Evolutionary conservation across 371 early-diverging fungal genomes (phyloP).

Genomic region (Catenaria anguillulae): DNA sequence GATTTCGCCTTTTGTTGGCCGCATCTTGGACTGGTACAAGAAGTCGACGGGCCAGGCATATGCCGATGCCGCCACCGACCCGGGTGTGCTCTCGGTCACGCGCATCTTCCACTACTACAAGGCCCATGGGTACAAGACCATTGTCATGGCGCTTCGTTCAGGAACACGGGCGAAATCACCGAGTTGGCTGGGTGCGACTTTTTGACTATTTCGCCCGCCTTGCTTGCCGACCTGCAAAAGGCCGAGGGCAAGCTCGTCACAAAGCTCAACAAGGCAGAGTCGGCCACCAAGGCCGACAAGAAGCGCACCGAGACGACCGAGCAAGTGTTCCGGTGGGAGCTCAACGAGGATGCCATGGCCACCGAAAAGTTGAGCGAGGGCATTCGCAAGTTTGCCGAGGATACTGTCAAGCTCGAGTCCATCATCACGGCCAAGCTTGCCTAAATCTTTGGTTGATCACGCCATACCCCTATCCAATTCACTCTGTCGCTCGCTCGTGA

Average conservation of each 20-base stretch:
- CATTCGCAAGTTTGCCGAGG: conserved; percentile 89
- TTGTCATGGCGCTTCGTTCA: conserved; percentile 98
- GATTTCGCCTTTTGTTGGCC: conserved; percentile 96
- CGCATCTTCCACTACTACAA: conserved; percentile 98
- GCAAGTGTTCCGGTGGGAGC: conserved; percentile 79
- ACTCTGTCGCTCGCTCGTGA: no score
- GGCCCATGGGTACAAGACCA: conserved; percentile 87
- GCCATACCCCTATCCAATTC: no score
- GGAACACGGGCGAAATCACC: conserved; percentile 88
- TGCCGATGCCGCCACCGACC: conserved; percentile 49
- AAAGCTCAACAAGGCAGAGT: no score
- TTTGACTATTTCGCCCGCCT: conserved; percentile 84
- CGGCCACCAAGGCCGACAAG: no score
- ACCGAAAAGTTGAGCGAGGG: conserved; percentile 93
- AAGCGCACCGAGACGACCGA: no score
- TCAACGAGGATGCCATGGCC: conserved; percentile 96
- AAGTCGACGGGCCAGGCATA: conserved; percentile 57
- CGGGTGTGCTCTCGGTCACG: conserved; percentile 83
- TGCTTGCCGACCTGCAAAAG: conserved; percentile 64
- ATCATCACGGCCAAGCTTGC: conserved; percentile 1
- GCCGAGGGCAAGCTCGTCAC: conserved; percentile 42
- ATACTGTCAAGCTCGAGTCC: conserved; percentile 64
- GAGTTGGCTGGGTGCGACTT: conserved; percentile 93
- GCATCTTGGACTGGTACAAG: conserved; percentile 98
- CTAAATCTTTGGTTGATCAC: no score